These are phyloP conservation scores for Otatea glauca DNA, from an alignment of 176 grass and related monocot genomes.

Conservation along the genomic window DNA sequence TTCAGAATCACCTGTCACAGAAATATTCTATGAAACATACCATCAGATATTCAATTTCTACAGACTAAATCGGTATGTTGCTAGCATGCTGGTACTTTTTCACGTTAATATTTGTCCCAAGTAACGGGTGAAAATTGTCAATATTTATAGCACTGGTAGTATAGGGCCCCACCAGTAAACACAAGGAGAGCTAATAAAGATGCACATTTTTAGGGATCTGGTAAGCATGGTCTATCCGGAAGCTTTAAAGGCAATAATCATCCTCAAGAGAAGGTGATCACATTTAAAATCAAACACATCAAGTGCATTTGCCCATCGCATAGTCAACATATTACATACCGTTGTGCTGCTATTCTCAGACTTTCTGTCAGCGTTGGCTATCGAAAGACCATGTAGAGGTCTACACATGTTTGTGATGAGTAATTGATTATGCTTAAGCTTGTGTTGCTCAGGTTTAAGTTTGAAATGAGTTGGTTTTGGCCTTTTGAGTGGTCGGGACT, in stretches of 20 bases:
- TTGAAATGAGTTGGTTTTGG: too few species aligned
- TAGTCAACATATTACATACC: constrained; percentile 49
- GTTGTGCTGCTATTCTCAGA: constrained; percentile 53
- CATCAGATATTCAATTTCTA: background rate
- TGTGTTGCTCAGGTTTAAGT: too few species aligned
- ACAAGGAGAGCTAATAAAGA: background rate
- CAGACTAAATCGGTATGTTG: background rate
- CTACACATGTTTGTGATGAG: too few species aligned
- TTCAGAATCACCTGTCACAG: constrained; percentile 76
- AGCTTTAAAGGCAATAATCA: constrained; percentile 7
- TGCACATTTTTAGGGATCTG: background rate
- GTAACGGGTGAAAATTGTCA: background rate
- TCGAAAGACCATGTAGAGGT: too few species aligned
- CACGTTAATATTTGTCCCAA: constrained; percentile 5
- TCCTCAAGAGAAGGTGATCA: background rate
- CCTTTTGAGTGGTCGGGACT: too few species aligned
- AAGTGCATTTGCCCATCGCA: constrained; percentile 32
- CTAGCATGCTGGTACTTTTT: background rate
- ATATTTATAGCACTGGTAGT: constrained; percentile 1
- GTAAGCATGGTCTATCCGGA: background rate
- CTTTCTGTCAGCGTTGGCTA: constrained; percentile 57
- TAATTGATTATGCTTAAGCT: too few species aligned
- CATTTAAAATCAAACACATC: constrained; percentile 27
- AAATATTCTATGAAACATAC: constrained; percentile 24
- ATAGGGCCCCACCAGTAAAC: background rate